Base-by-base conservation (phyloP, 2,329 filamentous ascomycete species). In the Graphilbum sp. region DNA sequence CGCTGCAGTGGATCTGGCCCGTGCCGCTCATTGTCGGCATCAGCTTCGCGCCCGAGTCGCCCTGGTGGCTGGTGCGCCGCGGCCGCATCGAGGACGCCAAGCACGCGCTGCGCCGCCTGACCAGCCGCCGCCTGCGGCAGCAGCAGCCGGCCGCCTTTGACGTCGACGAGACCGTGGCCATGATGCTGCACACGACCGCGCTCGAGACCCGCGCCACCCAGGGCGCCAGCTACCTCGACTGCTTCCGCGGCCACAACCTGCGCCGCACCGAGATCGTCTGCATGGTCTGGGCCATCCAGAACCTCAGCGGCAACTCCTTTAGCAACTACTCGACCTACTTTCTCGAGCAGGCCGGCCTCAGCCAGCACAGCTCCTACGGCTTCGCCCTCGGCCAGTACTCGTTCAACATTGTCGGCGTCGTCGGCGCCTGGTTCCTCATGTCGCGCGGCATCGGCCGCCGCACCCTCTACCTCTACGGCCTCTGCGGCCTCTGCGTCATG, bases 111-210 rank as follows among this genome's bases (percentile, higher is more conserved):
- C 60, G 78, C 35, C 72, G 78, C 4, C 61, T 84, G 17, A 82
- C 78, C 5, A 77, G 67, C 48, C 36, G 32, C 3, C 20, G 30
- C 17, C 15, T 24, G 23, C 39, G 31, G 25, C 48, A 64, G 13
- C 61, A 74, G 45, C 62, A 64, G 43, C 77, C 73, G 1, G 69
- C 79, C 42, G 69, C 79, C 43, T 87, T 90, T 48, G 72, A 92
- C 50, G 72, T 80, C 11, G 80, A 92, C 44, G 83, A 90, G 58
- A 90, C 83, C 0, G 66, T 93, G 36, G 77, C 82, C 49, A 92
- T 93, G 83, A 93, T 94, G 81, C 74, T 85, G 1, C 83, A 92
- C 52, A 94, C 85, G 1, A 87, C 81, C 1, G 79, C 79, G 0
- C 62, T 92, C 11, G 86, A 93, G 54, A 69, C 82, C 51, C 68